Percentiles rank a stretch among this genome's conserved stretches.
Conservation (phyloP, 352 stramenopile species). For the Globisporangium paroecandrum region DNA sequence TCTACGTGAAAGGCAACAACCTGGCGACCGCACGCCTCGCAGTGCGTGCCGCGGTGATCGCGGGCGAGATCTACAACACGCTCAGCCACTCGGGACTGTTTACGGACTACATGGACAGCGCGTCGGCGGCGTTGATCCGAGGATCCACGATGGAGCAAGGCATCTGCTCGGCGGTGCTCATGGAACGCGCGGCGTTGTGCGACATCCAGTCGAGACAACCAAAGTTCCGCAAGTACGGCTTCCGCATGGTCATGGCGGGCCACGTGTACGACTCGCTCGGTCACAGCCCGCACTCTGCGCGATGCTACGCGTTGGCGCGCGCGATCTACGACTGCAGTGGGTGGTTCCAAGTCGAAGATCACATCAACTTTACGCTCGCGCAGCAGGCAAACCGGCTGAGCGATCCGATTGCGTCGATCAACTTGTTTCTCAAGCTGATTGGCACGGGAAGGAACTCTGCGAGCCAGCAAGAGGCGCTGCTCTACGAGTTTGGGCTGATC, state of each 20-base stretch:
- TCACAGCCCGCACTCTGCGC: constrained; percentile 69
- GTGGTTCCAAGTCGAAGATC: constrained; percentile 86
- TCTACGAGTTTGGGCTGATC: constrained; percentile 82
- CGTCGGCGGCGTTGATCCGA: constrained; percentile 75
- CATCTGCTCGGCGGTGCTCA: constrained; percentile 80
- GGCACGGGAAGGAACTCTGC: constrained; percentile 77
- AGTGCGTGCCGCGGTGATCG: constrained; percentile 63
- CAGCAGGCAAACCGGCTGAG: constrained; percentile 76
- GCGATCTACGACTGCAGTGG: constrained; percentile 78
- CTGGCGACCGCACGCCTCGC: constrained; percentile 48
- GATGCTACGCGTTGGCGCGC: constrained; percentile 74
- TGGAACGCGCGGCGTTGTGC: constrained; percentile 75
- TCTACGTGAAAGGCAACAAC: constrained; percentile 60
- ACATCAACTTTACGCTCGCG: constrained; percentile 86
- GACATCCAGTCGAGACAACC: constrained; percentile 63
- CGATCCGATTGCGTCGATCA: constrained; percentile 80
- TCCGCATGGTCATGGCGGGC: constrained; percentile 88
- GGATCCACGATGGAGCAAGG: constrained; percentile 83
- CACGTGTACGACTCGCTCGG: constrained; percentile 78
- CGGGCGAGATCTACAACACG: constrained; percentile 77
- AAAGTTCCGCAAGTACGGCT: constrained; percentile 87
- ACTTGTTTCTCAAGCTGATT: constrained; percentile 83
- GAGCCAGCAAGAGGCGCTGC: constrained; percentile 75
- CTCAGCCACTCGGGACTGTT: constrained; percentile 74
- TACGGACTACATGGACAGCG: constrained; percentile 86